These are phyloP conservation scores for Colletotrichum incanum DNA, from an alignment of 2,329 filamentous ascomycete genomes.

Conservation along the genomic window DNA sequence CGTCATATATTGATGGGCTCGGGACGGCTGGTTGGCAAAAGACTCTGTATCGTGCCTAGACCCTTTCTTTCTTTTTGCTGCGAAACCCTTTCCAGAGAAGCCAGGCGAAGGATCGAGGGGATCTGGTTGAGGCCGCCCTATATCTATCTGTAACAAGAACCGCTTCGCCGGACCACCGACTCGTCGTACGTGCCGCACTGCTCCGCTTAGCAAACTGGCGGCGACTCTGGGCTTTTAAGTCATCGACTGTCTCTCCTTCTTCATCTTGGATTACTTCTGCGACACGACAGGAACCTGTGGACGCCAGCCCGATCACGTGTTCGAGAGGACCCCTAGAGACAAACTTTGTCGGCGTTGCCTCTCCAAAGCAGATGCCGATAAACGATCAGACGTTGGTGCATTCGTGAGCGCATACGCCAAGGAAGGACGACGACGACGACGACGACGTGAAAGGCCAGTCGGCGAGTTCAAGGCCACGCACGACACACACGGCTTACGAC, in stretches of 20 bases:
- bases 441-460: background rate
- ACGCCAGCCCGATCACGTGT: conserved; percentile 1
- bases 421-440: background rate
- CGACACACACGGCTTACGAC: background rate
- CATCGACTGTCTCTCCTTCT: conserved; percentile 16
- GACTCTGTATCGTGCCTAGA: conserved; percentile 5
- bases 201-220: conserved; percentile 4
- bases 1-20: conserved; percentile 35
- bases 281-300: conserved; percentile 3
- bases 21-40: conserved; percentile 9
- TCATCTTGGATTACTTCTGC: conserved; percentile 7
- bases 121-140: background rate
- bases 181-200: conserved; percentile 1
- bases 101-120: background rate
- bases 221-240: conserved; percentile 4
- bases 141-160: conserved; percentile 30
- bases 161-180: conserved; percentile 10
- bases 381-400: background rate
- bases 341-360: background rate
- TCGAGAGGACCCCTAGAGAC: background rate
- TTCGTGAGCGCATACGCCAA: background rate
- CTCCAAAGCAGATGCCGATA: background rate
- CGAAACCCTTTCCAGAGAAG: conserved; percentile 11
- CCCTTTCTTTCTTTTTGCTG: conserved; percentile 16
- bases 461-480: background rate